Base-by-base conservation (phyloP, 2,329 filamentous ascomycete species). In the Hypoxylon sp. region DNA sequence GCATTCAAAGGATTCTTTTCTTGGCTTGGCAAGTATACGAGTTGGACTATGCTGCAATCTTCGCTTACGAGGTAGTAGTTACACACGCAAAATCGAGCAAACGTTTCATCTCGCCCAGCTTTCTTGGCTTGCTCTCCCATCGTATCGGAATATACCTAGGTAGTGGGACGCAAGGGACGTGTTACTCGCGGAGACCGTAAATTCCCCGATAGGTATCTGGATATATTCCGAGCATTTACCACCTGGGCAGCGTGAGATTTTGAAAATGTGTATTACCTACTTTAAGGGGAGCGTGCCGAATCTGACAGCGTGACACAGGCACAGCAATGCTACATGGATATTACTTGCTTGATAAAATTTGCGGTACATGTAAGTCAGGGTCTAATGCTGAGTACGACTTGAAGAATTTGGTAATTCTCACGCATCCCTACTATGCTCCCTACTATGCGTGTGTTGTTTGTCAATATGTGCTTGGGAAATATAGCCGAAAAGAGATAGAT, bases 361-460 rank as follows among this genome's bases (percentile, higher is more conserved):
- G 50, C 14, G 28, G 11, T 43, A 28, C 38, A 41, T 30, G 51
- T 45, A 13, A 21, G 21, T 45, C 45, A 28, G 23, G 38, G 45
- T 14, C 46, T 30, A 58, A 63, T 53, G 53, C 36, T 25, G 46
- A 46, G 17, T 17, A 3, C 17, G 3, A n/a, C 5, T 51, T 28
- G 14, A 38, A 63, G 38, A 38, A 64, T 30, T 30, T 7, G 55
- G 21, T 60, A n/a, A 60, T 60, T 51, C 63, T 53, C 51, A 60
- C 55, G 30, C 36, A 50, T 56, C 56, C 50, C n/a, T n/a, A n/a
- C n/a, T n/a, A n/a, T n/a, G n/a, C n/a, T n/a, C n/a, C 50, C 23
- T 23, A 23, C 23, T 5, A 23, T 65, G 6, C 9, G 6, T 52
- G 48, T 10, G 36, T 30, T 56, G 38, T 56, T 43, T 36, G 36